Conservation (phyloP, 768 basidiomycete genomes). For the Scleroderma bovista region DNA sequence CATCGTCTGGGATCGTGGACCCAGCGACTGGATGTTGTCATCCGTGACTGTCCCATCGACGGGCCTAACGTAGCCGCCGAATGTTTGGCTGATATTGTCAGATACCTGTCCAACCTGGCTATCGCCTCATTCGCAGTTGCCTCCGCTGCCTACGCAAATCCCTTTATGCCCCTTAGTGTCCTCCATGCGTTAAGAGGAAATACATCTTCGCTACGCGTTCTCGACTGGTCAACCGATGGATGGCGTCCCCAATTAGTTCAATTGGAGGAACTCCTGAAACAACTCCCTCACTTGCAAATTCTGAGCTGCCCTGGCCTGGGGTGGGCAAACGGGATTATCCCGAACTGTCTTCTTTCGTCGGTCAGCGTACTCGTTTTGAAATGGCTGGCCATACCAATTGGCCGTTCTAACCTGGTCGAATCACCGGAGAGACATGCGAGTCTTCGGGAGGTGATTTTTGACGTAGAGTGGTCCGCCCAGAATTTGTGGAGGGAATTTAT, state of each 20-base stretch:
- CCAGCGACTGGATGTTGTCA: slow-evolving; percentile 20
- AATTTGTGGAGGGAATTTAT: slow-evolving; percentile 11
- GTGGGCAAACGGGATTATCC: background rate
- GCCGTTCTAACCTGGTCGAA: background rate
- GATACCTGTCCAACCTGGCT: slow-evolving; percentile 12
- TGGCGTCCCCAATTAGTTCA: background rate
- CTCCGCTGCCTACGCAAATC: background rate
- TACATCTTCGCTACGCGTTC: slow-evolving; percentile 14
- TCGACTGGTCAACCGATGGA: slow-evolving; percentile 11
- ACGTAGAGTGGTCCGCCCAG: background rate
- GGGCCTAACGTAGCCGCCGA: slow-evolving; percentile 1
- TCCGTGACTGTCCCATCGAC: slow-evolving; percentile 10
- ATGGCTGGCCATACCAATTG: background rate
- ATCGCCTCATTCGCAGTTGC: slow-evolving; percentile 14
- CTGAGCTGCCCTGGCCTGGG: background rate
- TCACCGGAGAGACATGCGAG: background rate
- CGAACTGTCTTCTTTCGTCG: slow-evolving; percentile 4
- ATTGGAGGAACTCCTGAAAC: slow-evolving; percentile 4
- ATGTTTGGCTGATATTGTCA: slow-evolving; percentile 8
- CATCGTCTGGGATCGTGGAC: slow-evolving; percentile 17
- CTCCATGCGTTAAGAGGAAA: slow-evolving; percentile 12
- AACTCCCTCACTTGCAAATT: slow-evolving; percentile 10
- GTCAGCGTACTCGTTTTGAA: slow-evolving; percentile 10
- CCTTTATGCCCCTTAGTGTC: slow-evolving; percentile 1
- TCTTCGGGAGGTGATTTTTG: slow-evolving; percentile 16